phyloP scores from a whole-genome alignment of 805 yeast genomes.

The Nakazawaea wickerhamii region DNA sequence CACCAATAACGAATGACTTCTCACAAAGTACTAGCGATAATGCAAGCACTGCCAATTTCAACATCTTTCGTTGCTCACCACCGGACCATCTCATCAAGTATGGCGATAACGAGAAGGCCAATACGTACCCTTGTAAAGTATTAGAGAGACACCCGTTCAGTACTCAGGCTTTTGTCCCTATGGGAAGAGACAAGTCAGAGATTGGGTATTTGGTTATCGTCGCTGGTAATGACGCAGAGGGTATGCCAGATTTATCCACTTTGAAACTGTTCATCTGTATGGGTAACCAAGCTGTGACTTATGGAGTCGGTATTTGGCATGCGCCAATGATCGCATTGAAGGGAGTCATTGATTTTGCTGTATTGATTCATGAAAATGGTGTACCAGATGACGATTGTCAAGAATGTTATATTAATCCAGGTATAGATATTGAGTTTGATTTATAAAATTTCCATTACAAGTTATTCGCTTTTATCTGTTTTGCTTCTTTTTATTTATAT shows the following conservation, averaged over 20 bases:
- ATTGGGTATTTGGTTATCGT: slow-evolving; percentile 75
- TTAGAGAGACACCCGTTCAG: slow-evolving; percentile 87
- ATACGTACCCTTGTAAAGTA: slow-evolving; percentile 51
- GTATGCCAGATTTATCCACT: slow-evolving; percentile 56
- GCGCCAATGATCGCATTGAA: slow-evolving; percentile 92
- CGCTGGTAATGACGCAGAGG: slow-evolving; percentile 45
- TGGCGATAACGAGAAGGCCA: slow-evolving; percentile 7
- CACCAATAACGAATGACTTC: slow-evolving; percentile 57
- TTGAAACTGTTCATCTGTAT: slow-evolving; percentile 66
- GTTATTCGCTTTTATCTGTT: too few species aligned
- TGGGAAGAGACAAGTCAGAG: slow-evolving; percentile 55
- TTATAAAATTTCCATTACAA: slow-evolving; percentile 1
- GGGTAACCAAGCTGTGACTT: slow-evolving; percentile 88
- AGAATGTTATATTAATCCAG: slow-evolving; percentile 68
- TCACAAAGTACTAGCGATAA: slow-evolving; percentile 12
- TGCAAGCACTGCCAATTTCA: slow-evolving; percentile 67
- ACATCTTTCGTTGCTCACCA: slow-evolving; percentile 76
- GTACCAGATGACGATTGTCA: slow-evolving; percentile 75
- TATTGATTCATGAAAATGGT: slow-evolving; percentile 81
- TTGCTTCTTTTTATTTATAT: not conserved
- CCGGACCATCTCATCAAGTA: slow-evolving; percentile 52
- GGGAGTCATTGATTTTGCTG: slow-evolving; percentile 72
- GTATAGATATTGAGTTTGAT: slow-evolving; percentile 33
- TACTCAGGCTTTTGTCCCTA: slow-evolving; percentile 87
- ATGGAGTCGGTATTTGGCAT: slow-evolving; percentile 86